These are phyloP conservation scores for Emericellopsis cladophorae DNA, from an alignment of 2,329 filamentous ascomycete species.

Conservation along the genomic window DNA sequence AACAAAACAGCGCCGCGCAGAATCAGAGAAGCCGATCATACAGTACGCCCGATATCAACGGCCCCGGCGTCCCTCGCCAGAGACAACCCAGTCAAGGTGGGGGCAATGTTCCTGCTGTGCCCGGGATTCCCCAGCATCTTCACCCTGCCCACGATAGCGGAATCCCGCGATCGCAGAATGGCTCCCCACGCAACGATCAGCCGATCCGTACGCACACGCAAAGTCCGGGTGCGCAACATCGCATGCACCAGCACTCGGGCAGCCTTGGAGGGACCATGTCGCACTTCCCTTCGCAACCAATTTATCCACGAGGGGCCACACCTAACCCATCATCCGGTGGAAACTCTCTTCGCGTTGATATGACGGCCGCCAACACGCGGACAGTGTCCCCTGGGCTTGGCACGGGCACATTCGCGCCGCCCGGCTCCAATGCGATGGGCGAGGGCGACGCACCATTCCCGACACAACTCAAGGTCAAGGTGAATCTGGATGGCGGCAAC, in stretches of 20 bases:
- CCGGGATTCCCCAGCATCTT: conserved; percentile 62
- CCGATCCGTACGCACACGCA: conserved; percentile 58
- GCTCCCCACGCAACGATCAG: conserved; percentile 59
- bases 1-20: conserved; percentile 39
- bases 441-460: conserved; percentile 41
- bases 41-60: conserved; percentile 89
- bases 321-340: conserved; percentile 20
- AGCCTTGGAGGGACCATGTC: conserved; percentile 39
- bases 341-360: conserved; percentile 23
- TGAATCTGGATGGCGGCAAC: conserved; percentile 74
- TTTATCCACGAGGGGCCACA: conserved; percentile 35
- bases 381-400: conserved; percentile 34
- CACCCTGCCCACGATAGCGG: conserved; percentile 46
- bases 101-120: conserved; percentile 54
- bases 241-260: conserved; percentile 34
- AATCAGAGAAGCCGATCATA: conserved; percentile 77
- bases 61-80: conserved; percentile 44
- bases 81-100: conserved; percentile 35
- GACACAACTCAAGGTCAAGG: conserved; percentile 87
- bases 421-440: conserved; percentile 15
- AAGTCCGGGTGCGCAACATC: conserved; percentile 55
- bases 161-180: conserved; percentile 69
- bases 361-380: conserved; percentile 23
- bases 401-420: conserved; percentile 15
- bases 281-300: conserved; percentile 42